Percentiles rank a stretch among this genome's conserved stretches.
Conservation (phyloP, 2,329 filamentous ascomycete species). For the Phialemonium atrogriseum region DNA sequence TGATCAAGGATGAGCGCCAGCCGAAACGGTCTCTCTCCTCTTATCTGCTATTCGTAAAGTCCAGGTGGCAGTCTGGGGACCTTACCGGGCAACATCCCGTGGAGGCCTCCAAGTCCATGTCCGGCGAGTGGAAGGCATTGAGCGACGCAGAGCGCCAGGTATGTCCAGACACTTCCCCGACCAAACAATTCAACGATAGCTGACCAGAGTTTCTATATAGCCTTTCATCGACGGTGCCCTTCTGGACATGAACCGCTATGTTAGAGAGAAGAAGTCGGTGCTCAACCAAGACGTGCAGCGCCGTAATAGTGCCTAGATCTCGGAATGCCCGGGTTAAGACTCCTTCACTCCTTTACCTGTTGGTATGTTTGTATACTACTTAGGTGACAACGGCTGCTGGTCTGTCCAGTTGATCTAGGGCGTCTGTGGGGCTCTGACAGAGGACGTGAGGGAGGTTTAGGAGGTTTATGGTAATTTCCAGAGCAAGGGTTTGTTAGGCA, state of each 20-base stretch:
- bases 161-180: slow-evolving; percentile 10
- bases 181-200: slow-evolving; percentile 3
- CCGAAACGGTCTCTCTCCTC: slow-evolving; percentile 29
- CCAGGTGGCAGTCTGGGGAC: slow-evolving; percentile 25
- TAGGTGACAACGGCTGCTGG: too few relatives aligned
- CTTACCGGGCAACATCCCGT: slow-evolving; percentile 5
- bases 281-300: background rate
- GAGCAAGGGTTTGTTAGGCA: too few relatives aligned
- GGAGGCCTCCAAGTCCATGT: slow-evolving; percentile 17
- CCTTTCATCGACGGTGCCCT: slow-evolving; percentile 5
- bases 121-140: slow-evolving; percentile 34
- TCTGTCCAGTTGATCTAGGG: too few relatives aligned
- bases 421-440: too few relatives aligned
- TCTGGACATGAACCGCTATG: background rate
- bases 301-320: too few relatives aligned
- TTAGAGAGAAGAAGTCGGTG: slow-evolving; percentile 1
- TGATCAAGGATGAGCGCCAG: slow-evolving; percentile 37
- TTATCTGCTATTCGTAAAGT: slow-evolving; percentile 29
- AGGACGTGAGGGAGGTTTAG: too few relatives aligned
- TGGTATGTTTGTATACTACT: too few relatives aligned
- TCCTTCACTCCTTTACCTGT: too few relatives aligned
- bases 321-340: too few relatives aligned
- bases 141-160: slow-evolving; percentile 32
- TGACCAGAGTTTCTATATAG: slow-evolving; percentile 6
- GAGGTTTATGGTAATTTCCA: too few relatives aligned